Percentiles rank a stretch among this genome's conserved stretches.
Evolutionary conservation across 495 filamentous ascomycete genomes (phyloP).

Genomic region (Cryomyces antarcticus): DNA sequence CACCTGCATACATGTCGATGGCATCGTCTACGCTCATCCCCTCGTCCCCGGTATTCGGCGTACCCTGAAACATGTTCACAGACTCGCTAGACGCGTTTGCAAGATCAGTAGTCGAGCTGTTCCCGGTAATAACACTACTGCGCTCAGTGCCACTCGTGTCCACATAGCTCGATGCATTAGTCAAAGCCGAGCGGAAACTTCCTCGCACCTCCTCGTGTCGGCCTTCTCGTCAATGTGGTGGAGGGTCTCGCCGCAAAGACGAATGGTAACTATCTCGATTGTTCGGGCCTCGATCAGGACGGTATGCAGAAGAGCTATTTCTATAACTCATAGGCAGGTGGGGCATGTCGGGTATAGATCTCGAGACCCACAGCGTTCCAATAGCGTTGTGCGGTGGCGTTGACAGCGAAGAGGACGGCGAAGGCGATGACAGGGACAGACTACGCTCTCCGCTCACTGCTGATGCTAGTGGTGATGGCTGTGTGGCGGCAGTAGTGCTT

Average conservation of each 20-base stretch:
- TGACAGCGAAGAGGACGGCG: no score
- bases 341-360: no score
- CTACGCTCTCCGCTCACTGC: no score
- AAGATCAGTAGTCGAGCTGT: constrained; percentile 46
- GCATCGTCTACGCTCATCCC: constrained; percentile 79
- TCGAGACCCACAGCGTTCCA: no score
- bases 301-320: no score
- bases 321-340: no score
- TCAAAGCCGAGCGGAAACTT: constrained; percentile 51
- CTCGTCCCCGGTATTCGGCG: constrained; percentile 17
- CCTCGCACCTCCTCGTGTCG: constrained; percentile 35
- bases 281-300: no score
- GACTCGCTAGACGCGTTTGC: constrained; percentile 30
- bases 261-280: no score
- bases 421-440: no score
- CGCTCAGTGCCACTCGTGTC: constrained; percentile 53
- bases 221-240: not conserved
- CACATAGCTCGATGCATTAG: constrained; percentile 47
- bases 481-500: no score
- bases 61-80: constrained; percentile 16
- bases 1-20: constrained; percentile 80
- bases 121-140: constrained; percentile 62
- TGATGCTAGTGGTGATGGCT: no score
- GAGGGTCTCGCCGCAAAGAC: not conserved
- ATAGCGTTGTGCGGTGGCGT: no score